Evolutionary conservation across 495 filamentous ascomycete species (phyloP).

Genomic region (Evernia prunastri): DNA sequence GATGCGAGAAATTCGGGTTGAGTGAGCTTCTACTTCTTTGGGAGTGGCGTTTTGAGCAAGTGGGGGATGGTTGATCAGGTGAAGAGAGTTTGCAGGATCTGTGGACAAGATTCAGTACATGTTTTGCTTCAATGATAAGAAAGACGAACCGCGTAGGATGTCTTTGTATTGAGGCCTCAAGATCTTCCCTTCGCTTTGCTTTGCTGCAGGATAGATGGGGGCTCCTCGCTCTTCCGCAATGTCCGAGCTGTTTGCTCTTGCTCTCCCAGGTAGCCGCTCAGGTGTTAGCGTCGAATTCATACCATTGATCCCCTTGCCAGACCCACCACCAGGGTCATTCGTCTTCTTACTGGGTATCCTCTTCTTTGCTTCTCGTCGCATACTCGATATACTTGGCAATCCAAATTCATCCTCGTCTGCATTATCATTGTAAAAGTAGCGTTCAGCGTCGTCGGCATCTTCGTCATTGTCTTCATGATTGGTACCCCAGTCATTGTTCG

Average conservation of each 20-base stretch:
- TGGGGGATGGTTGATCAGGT: slow-evolving; percentile 83
- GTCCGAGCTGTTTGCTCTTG: slow-evolving; percentile 71
- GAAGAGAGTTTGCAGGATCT: slow-evolving; percentile 93
- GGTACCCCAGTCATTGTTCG: slow-evolving; percentile 67
- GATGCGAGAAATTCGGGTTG: slow-evolving; percentile 83
- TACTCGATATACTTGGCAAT: slow-evolving; percentile 80
- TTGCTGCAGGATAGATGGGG: slow-evolving; percentile 79
- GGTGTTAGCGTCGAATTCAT: slow-evolving; percentile 35
- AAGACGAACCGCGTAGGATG: slow-evolving; percentile 61
- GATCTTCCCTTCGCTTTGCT: slow-evolving; percentile 88
- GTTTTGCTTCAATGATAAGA: slow-evolving; percentile 3
- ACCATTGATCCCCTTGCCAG: slow-evolving; percentile 23
- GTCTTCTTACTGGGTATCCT: slow-evolving; percentile 41
- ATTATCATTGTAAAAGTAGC: slow-evolving; percentile 62
- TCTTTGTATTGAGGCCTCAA: slow-evolving; percentile 96
- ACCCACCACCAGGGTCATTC: slow-evolving; percentile 43
- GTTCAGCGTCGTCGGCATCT: slow-evolving; percentile 57
- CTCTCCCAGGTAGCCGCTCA: slow-evolving; percentile 30
- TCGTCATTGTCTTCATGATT: slow-evolving; percentile 46
- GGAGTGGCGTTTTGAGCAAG: slow-evolving; percentile 65
- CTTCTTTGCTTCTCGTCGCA: slow-evolving; percentile 62
- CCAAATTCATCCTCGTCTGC: slow-evolving; percentile 94
- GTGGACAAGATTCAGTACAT: slow-evolving; percentile 18
- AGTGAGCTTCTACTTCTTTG: slow-evolving; percentile 82
- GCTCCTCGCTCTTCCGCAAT: slow-evolving; percentile 85